phyloP scores from a whole-genome alignment of 2,329 filamentous ascomycete genomes.

The Fusarium pseudograminearum region DNA sequence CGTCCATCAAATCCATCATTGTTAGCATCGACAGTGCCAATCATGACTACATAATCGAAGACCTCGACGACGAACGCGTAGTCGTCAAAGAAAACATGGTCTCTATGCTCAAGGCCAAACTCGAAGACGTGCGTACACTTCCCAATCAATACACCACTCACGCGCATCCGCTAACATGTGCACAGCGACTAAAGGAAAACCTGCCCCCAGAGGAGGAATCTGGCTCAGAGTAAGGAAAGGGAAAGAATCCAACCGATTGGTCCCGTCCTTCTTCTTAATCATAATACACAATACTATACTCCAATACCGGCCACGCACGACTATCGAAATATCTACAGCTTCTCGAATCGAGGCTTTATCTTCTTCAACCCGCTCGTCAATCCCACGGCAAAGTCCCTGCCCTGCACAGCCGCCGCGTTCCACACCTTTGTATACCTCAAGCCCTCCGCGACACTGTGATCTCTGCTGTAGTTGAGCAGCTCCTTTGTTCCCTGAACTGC shows the following conservation, averaged over 20 bases:
- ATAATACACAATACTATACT: background rate
- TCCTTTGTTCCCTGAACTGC: conserved; percentile 91
- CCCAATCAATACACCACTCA: background rate
- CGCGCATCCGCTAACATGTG: conserved; percentile 14
- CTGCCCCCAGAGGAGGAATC: conserved; percentile 65
- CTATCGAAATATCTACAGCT: conserved; percentile 68
- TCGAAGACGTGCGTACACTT: conserved; percentile 72
- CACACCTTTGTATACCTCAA: conserved; percentile 87
- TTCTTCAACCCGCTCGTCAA: conserved; percentile 82
- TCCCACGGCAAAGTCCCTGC: conserved; percentile 79
- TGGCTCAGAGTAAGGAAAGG: conserved; percentile 62
- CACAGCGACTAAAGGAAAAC: conserved; percentile 64
- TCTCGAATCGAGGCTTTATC: conserved; percentile 84
- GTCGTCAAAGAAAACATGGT: conserved; percentile 82
- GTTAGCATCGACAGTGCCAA: conserved; percentile 77
- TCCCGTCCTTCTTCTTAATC: background rate
- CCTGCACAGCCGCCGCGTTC: conserved; percentile 88
- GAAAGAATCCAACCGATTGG: background rate
- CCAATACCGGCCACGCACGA: background rate
- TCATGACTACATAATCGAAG: conserved; percentile 82
- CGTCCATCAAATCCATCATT: conserved; percentile 89
- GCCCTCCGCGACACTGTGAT: conserved; percentile 81
- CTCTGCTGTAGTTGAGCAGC: conserved; percentile 82
- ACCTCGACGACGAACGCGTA: conserved; percentile 81
- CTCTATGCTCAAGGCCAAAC: conserved; percentile 71